Base-by-base conservation (phyloP, 2,329 filamentous ascomycete species). In the Aspergillus hiratsukae region DNA sequence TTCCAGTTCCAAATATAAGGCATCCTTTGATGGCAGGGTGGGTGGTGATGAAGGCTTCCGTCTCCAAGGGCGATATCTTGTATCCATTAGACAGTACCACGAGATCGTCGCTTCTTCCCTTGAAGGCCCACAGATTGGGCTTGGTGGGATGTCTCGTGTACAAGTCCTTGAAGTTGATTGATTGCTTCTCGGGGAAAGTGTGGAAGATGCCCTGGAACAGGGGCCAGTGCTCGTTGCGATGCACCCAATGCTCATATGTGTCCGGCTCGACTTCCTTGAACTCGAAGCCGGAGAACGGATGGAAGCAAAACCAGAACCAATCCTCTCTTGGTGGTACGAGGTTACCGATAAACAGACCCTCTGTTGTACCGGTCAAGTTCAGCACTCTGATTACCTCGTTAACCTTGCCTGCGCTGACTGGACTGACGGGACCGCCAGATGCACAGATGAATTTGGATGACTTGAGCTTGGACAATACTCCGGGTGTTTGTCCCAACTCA, bases 241-340 rank as follows among this genome's bases (percentile, higher is more conserved):
- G 60, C 14, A 76, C 63, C 55, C 69, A 71, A 43, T 73, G 67
- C 57, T 77, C 75, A 49, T 70, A 72, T 1, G 69, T 59, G 40
- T 62, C 61, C 25, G 58, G 55, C 28, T 67, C 64, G 51, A 59
- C 49, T 27, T 61, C 56, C 25, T 59, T 59, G 49, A 63, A 66
- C 27, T 67, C 63, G 48, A 66, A 57, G 17, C 62, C 62, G 23
- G 57, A 55, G 45, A 61, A 55, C 9, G 62, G 48, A 21, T 49
- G 54, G 3, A 56, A 17, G 29, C 52, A 49, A 28, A 56, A 56
- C 54, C 49, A 56, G 21, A 35, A 19, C 50, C 50, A 56, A 31
- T 31, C 29, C 29, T 31, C 29, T 31, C 41, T 52, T n/a, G 58
- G 45, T 58, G 48, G 51, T 58, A 62, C 40, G 58, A 48, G 53